Evolutionary conservation across 768 basidiomycete species (phyloP).

Genomic region (Hypholoma sublateritium): DNA sequence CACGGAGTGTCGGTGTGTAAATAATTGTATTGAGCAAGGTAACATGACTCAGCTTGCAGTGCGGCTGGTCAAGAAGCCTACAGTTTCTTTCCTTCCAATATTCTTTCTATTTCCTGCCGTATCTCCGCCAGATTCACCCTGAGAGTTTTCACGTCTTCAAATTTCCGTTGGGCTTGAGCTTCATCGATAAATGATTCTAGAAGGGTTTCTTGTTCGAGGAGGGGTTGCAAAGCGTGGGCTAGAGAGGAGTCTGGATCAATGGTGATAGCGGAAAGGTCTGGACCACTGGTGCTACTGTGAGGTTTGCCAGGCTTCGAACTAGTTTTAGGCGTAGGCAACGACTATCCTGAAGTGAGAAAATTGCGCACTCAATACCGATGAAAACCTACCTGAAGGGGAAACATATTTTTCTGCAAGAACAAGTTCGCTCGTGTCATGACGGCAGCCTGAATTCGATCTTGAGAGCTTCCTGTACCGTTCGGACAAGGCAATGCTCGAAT

Average conservation of each 20-base stretch:
- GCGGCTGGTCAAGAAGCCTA: constrained; percentile 4
- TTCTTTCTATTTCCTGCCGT: constrained; percentile 74
- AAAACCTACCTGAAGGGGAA: constrained; percentile 65
- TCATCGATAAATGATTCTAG: constrained; percentile 90
- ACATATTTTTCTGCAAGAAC: constrained; percentile 91
- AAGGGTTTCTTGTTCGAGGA: constrained; percentile 92
- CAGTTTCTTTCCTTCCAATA: constrained; percentile 33
- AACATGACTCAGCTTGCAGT: neutral
- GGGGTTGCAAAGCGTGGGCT: constrained; percentile 76
- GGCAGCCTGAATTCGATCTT: constrained; percentile 82
- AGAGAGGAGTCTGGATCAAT: constrained; percentile 68
- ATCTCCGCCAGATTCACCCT: constrained; percentile 82
- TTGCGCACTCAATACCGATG: too few species aligned
- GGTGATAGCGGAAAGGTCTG: constrained; percentile 16
- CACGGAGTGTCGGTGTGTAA: too few species aligned
- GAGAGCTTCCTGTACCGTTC: constrained; percentile 63
- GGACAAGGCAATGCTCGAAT: constrained; percentile 73
- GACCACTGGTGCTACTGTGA: constrained; percentile 12
- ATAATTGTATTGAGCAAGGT: neutral
- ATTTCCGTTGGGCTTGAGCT: constrained; percentile 87
- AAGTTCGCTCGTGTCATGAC: constrained; percentile 72
- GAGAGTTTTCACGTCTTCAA: constrained; percentile 90
- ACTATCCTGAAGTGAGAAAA: constrained; percentile 24
- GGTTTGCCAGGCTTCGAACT: constrained; percentile 15
- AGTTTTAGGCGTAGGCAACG: constrained; percentile 47